A percentile compares a stretch with the other conserved stretches of the same genome.
Conservation (phyloP, 495 filamentous ascomycete species). For the Penicillium angulare region DNA sequence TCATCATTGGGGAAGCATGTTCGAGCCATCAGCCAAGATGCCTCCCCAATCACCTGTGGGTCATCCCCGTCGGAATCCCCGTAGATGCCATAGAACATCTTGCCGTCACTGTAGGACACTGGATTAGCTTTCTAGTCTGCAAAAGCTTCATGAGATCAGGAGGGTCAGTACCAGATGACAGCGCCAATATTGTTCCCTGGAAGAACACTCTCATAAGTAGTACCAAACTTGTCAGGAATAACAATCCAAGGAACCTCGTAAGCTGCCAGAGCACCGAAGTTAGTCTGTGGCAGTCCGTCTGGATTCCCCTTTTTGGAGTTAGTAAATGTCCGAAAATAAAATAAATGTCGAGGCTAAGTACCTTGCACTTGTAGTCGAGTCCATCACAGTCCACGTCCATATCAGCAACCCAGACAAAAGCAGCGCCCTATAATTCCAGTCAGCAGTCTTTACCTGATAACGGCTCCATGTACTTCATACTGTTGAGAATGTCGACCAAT, state of each 20-base stretch:
- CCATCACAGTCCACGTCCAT: conserved; percentile 46
- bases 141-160: not conserved
- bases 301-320: conserved; percentile 39
- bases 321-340: not conserved
- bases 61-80: conserved; percentile 36
- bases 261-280: conserved; percentile 37
- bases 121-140: not conserved
- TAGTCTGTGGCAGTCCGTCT: conserved; percentile 31
- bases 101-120: conserved; percentile 18
- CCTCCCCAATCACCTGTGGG: conserved; percentile 38
- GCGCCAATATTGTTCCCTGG: conserved; percentile 39
- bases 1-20: conserved; percentile 38
- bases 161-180: conserved; percentile 31
- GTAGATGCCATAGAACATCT: conserved; percentile 42
- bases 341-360: not conserved
- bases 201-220: conserved; percentile 19
- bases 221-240: conserved; percentile 32
- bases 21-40: conserved; percentile 40
- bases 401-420: conserved; percentile 34
- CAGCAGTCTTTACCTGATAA: not conserved
- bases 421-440: conserved; percentile 24
- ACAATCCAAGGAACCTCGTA: conserved; percentile 42
- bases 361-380: conserved; percentile 31
- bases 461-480: conserved; percentile 4
- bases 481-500: conserved; percentile 28